Base-by-base conservation (phyloP, 768 basidiomycete species). In the Exsudoporus frostii region DNA sequence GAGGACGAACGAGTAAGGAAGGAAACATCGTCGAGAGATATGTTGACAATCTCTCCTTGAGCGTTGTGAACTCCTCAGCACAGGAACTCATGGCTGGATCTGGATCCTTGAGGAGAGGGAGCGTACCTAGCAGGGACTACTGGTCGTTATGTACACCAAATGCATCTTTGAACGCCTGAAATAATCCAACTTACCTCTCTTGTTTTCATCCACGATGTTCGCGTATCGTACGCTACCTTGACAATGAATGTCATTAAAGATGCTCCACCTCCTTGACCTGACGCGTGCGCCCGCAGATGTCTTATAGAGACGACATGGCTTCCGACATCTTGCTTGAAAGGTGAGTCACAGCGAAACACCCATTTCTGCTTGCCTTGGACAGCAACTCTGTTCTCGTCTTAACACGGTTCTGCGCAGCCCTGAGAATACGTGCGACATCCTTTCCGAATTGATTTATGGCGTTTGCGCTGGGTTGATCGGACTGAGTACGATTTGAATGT, bases 201-300 rank as follows among this genome's bases (percentile, higher is more conserved):
- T 6, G 80, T 76, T n/a, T 71, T 68, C 20, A 64, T 64, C 82
- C 86, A 92, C 22, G 76, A 66, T 25, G 80, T 70, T 90, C 91
- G 94, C 10, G 85, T 85, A 11, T 74, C 68, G 34, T 81, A 77
- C 4, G n/a, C n/a, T n/a, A n/a, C n/a, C n/a, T n/a, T n/a, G n/a
- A n/a, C n/a, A n/a, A n/a, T n/a, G n/a, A n/a, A n/a, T n/a, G n/a
- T n/a, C n/a, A n/a, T n/a, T n/a, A n/a, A n/a, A 94, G 71, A 2
- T 82, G 76, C 58, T 90, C 86, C 13, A 85, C 67, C 51, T 91
- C 87, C 57, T 86, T 88, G 40, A 87, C 67, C 22, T 80, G 76
- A 56, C 83, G 84, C 1, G 86, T 77, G 10, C 76, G 71, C 10
- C 72, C 67, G n/a, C n/a, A n/a, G 48, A 90, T 80, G 57, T 86